Conservation (phyloP, 208 protist genomes). For the Acanthamoeba triangularis region DNA sequence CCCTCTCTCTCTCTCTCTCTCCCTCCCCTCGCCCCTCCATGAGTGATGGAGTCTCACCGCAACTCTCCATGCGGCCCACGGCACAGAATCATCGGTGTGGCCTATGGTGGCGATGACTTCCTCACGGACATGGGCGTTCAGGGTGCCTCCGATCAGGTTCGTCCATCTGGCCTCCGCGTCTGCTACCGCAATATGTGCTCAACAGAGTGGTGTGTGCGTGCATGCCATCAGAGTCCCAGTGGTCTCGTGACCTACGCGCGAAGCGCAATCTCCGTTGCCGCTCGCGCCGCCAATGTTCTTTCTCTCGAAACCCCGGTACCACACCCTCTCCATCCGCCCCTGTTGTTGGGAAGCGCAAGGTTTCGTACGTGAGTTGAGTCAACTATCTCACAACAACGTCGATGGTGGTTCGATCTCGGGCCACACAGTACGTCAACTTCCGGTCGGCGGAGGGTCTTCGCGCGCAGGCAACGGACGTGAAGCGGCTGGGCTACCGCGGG, state of each 20-base stretch:
- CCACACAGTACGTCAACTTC: slow-evolving; percentile 62
- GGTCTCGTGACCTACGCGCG: slow-evolving; percentile 30
- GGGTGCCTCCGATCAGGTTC: slow-evolving; percentile 50
- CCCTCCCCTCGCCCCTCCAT: neutral
- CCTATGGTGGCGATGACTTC: slow-evolving; percentile 71
- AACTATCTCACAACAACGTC: too few species aligned
- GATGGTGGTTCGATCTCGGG: neutral
- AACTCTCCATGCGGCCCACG: neutral
- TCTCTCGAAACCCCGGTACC: slow-evolving; percentile 55
- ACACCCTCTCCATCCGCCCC: too few species aligned
- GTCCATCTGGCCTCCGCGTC: neutral
- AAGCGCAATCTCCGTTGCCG: slow-evolving; percentile 47
- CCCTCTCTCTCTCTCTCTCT: neutral
- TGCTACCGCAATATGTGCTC: neutral
- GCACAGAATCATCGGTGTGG: slow-evolving; percentile 48
- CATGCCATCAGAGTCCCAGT: neutral
- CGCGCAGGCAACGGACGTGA: neutral
- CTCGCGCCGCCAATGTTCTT: slow-evolving; percentile 52
- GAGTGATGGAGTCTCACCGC: neutral
- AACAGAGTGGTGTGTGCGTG: neutral
- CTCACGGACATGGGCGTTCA: slow-evolving; percentile 77
- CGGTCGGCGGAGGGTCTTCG: slow-evolving; percentile 14
- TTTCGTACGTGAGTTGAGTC: too few species aligned
- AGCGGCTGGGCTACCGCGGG: slow-evolving; percentile 40
- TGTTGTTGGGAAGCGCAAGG: neutral